These are phyloP conservation scores for Meyerozyma sp. DNA, from an alignment of 1,139 yeast species.

Conservation along the genomic window DNA sequence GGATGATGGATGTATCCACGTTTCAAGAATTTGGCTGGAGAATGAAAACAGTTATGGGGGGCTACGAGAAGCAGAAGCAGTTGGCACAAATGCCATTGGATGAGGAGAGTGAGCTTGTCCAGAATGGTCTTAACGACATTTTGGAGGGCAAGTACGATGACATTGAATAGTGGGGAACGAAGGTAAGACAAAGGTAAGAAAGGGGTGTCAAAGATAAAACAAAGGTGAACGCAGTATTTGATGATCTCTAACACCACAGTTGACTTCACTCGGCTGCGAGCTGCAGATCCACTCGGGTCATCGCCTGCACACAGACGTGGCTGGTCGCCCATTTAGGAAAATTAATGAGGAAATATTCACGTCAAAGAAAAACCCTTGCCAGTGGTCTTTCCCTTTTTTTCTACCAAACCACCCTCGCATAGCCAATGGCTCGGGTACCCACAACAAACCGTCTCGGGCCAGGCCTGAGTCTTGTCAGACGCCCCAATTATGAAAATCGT, in stretches of 20 bases:
- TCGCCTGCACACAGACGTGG: not conserved
- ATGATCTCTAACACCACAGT: too few species aligned
- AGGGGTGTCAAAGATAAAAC: not conserved
- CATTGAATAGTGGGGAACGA: not conserved
- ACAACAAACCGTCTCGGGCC: not conserved
- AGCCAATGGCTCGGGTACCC: slow-evolving; percentile 1
- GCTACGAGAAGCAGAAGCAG: slow-evolving; percentile 49
- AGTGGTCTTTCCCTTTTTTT: not conserved
- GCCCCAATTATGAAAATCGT: not conserved
- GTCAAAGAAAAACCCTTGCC: not conserved
- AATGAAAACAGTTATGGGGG: slow-evolving; percentile 67
- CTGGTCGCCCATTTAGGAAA: slow-evolving; percentile 2
- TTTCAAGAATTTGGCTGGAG: slow-evolving; percentile 67
- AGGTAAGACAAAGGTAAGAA: not conserved
- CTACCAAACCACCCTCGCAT: not conserved
- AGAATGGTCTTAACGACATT: slow-evolving; percentile 44
- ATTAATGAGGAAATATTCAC: not conserved
- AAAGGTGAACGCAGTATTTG: not conserved
- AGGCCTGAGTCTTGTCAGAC: slow-evolving; percentile 1
- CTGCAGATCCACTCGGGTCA: not conserved
- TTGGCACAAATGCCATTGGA: slow-evolving; percentile 55
- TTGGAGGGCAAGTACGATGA: slow-evolving; percentile 39
- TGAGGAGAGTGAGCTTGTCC: slow-evolving; percentile 56
- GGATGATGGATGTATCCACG: slow-evolving; percentile 70
- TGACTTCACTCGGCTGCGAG: too few species aligned